These are phyloP conservation scores for Gossypium stocksii DNA, from an alignment of 345 rosid species.

Conservation along the genomic window DNA sequence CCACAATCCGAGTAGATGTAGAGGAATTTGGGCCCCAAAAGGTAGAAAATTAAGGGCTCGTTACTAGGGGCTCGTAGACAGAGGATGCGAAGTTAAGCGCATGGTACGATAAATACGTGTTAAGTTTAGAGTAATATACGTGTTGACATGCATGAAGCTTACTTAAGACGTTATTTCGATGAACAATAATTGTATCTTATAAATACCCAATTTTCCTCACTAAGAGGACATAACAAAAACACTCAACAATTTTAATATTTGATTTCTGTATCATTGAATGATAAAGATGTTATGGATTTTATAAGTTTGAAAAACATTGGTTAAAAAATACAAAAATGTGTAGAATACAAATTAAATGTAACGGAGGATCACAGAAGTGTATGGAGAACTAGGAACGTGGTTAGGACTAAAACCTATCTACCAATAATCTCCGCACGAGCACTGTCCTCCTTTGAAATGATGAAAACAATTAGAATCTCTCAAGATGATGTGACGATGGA, in stretches of 20 bases:
- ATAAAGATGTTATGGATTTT: not conserved
- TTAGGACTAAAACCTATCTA: conserved; percentile 24
- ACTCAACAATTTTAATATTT: too few relatives aligned
- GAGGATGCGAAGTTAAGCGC: too few relatives aligned
- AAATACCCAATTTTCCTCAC: too few relatives aligned
- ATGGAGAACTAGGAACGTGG: conserved; percentile 14
- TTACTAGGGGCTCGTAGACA: rapidly evolving
- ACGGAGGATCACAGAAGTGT: conserved; percentile 7
- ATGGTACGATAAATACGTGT: too few relatives aligned
- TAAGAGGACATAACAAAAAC: too few relatives aligned
- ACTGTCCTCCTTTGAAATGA: conserved; percentile 72
- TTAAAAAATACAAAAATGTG: not conserved
- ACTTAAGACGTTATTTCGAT: rapidly evolving
- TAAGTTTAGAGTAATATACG: too few relatives aligned
- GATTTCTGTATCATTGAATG: too few relatives aligned
- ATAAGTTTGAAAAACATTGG: not conserved
- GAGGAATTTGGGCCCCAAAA: too few relatives aligned
- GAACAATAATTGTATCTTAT: too few relatives aligned
- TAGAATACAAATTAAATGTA: not conserved
- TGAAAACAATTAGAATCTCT: conserved; percentile 93
- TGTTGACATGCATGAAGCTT: rapidly evolving
- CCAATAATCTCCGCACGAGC: conserved; percentile 97
- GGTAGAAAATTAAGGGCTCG: too few relatives aligned
- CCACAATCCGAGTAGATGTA: too few relatives aligned
- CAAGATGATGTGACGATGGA: conserved; percentile 55